Base-by-base conservation (phyloP, 2,329 filamentous ascomycete species). In the Xylaria polymorpha region DNA sequence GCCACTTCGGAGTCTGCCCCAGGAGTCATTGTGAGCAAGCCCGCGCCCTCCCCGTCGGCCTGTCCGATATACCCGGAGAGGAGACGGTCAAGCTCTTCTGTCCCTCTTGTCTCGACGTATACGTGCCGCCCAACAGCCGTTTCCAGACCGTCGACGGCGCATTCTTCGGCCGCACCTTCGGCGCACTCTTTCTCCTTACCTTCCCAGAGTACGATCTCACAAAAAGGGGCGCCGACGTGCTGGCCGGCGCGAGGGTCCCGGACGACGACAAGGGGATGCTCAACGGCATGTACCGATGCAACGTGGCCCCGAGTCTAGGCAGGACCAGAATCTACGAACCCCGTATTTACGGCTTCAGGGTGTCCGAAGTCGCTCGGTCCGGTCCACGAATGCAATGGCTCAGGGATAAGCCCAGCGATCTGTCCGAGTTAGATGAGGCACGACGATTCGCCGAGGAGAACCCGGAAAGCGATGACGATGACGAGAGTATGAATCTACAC, bases 81-180 rank as follows among this genome's bases (percentile, higher is more conserved):
- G 95, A 99, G 78, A 99, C 96, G 0, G 96, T 99, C 78, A 99
- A 99, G 84, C 89, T 99, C 25, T 99, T 98, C 84, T 99, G 96
- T 80, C 96, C 96, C 2, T 94, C 93, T 71, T 99, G 96, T 81
- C 88, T 98, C 73, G 96, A 99, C 79, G 93, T 98, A 76, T 99
- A 98, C 81, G 96, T 96, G 0, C 96, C 96, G 3, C 96, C 96
- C 48, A 99, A 98, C 84, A 97, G 94, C 77, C 90, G 96, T 22
- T 99, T 98, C 80, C 96, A 98, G 81, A 95, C 94, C 2, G 96
- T 99, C 41, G 96, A 99, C 75, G 96, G 96, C 62, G 96, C 96
- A 56, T 99, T 98, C 84, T 99, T 99, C 78, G 96, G 96, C 57
- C 95, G 96, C 63, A 99, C 96, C 0, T 99, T 99, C 80, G 94